phyloP scores from a whole-genome alignment of 306 rosid species.

The Albizia julibrissin region DNA sequence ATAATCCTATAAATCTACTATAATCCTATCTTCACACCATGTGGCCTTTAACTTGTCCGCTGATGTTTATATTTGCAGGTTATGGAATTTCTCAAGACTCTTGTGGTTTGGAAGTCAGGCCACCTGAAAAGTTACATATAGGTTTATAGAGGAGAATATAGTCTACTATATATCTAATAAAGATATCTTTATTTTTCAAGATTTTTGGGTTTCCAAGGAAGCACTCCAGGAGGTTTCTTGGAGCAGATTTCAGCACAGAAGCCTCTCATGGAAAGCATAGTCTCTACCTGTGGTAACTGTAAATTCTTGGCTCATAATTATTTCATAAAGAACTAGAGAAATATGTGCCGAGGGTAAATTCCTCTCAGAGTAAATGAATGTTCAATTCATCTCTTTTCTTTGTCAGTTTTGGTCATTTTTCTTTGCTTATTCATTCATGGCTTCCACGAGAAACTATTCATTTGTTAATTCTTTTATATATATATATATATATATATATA shows the following conservation, averaged over 20 bases:
- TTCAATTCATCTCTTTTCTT: conserved; percentile 16
- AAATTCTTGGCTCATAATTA: conserved; percentile 48
- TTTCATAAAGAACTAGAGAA: conserved; percentile 7
- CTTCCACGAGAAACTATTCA: conserved; percentile 25
- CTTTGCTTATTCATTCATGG: conserved; percentile 4
- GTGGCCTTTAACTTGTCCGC: conserved; percentile 6
- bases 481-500: background rate
- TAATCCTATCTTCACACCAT: too few relatives aligned
- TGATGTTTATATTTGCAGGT: conserved; percentile 53
- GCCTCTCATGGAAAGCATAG: conserved; percentile 35
- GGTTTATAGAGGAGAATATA: conserved; percentile 47
- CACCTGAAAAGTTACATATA: conserved; percentile 51
- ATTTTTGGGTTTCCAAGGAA: conserved; percentile 35
- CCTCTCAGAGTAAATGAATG: conserved; percentile 24
- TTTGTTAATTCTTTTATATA: conserved; percentile 42
- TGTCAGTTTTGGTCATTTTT: conserved; percentile 34
- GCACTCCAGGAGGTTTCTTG: conserved; percentile 47
- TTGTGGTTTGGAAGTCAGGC: conserved; percentile 74
- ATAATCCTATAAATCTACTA: too few relatives aligned
- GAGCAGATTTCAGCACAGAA: conserved; percentile 41
- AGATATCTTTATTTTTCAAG: conserved; percentile 27
- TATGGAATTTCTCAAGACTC: conserved; percentile 85
- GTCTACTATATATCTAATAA: conserved; percentile 40
- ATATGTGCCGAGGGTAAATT: conserved; percentile 21
- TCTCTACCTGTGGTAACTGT: conserved; percentile 47